phyloP scores from a whole-genome alignment of 305 asterid species.

The Fraxinus albicans region DNA sequence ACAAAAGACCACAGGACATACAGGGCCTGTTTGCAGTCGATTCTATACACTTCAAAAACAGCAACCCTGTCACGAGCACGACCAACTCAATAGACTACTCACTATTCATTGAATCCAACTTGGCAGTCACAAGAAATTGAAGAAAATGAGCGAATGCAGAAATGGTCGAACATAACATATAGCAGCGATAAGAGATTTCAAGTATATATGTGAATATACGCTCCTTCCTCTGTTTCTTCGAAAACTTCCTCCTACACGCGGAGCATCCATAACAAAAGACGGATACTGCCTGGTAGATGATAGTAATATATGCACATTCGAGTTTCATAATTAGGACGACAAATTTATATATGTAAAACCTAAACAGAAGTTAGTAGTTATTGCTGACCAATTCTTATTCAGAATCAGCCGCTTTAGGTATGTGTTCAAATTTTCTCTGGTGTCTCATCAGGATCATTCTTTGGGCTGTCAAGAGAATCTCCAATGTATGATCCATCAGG shows the following conservation, averaged over 20 bases:
- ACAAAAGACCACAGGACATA: constrained; percentile 3
- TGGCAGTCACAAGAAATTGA: neutral
- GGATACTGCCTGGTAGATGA: constrained; percentile 22
- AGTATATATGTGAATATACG: neutral
- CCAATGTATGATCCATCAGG: constrained; percentile 53
- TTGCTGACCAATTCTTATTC: neutral
- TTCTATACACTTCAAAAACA: constrained; percentile 16
- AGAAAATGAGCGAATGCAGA: neutral
- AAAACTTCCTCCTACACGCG: constrained; percentile 13
- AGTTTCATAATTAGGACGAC: constrained; percentile 1
- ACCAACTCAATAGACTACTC: neutral
- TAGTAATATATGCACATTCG: constrained; percentile 7
- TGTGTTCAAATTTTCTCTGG: constrained; percentile 23
- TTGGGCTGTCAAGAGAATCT: constrained; percentile 50
- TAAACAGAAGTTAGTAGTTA: constrained; percentile 10
- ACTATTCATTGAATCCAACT: constrained; percentile 11
- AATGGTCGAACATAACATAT: neutral
- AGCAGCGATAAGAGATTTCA: neutral
- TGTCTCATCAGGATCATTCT: constrained; percentile 30
- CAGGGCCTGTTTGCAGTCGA: neutral
- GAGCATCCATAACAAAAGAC: constrained; percentile 30
- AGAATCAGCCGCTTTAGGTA: constrained; percentile 12
- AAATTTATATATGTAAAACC: constrained; percentile 1
- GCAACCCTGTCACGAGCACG: neutral
- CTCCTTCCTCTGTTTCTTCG: constrained; percentile 9